These are phyloP conservation scores for Bipolaris bicolor DNA, from an alignment of 2,329 filamentous ascomycete genomes.

Conservation along the genomic window DNA sequence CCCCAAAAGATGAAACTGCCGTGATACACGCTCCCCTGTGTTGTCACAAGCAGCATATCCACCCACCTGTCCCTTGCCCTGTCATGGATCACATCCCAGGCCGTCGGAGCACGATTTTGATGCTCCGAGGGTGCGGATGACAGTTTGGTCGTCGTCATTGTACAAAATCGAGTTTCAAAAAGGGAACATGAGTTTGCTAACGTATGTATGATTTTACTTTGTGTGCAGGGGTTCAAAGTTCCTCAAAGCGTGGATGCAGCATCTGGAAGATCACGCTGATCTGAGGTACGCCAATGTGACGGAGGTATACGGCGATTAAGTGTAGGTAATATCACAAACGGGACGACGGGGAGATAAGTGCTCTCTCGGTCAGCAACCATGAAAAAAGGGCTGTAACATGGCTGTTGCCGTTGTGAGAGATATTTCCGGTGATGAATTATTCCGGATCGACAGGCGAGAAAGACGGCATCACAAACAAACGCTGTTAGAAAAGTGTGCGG, in stretches of 20 bases:
- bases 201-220: slow-evolving; percentile 19
- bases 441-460: slow-evolving; percentile 2
- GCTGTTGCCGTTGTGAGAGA: background rate
- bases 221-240: slow-evolving; percentile 76
- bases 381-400: background rate
- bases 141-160: background rate
- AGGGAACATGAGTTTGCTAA: background rate
- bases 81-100: background rate
- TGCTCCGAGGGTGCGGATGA: background rate
- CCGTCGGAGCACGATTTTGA: background rate
- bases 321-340: slow-evolving; percentile 24
- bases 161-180: background rate
- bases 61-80: background rate
- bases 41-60: slow-evolving; percentile 6
- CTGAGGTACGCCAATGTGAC: slow-evolving; percentile 80
- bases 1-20: slow-evolving; percentile 22
- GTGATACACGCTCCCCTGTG: slow-evolving; percentile 21
- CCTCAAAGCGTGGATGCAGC: slow-evolving; percentile 88
- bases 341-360: background rate
- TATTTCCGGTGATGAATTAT: background rate
- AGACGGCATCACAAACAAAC: slow-evolving; percentile 12
- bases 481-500: slow-evolving; percentile 6
- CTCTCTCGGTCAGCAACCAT: background rate
- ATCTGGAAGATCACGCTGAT: slow-evolving; percentile 87
- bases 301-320: slow-evolving; percentile 50